phyloP scores from a whole-genome alignment of 371 early-diverging fungal genomes.

The Catenaria anguillulae region DNA sequence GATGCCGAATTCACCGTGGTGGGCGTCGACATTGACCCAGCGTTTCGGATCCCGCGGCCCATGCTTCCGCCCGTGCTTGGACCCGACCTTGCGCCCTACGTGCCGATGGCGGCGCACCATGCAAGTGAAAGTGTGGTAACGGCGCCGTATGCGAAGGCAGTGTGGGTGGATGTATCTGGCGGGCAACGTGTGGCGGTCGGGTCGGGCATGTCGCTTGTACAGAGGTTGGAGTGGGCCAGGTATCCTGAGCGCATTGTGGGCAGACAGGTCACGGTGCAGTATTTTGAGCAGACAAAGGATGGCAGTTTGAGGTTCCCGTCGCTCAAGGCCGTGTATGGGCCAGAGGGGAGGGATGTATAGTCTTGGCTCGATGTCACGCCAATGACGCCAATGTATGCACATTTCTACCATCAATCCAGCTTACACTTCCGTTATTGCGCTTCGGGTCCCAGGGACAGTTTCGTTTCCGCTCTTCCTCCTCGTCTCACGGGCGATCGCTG shows the following conservation, averaged over 20 bases:
- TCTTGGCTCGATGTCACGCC: too few relatives aligned
- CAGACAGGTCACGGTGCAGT: conserved; percentile 36
- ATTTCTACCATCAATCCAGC: too few relatives aligned
- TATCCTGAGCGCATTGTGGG: conserved; percentile 31
- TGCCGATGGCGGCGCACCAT: too few relatives aligned
- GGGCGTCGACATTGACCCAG: conserved; percentile 26
- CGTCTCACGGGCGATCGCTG: too few relatives aligned
- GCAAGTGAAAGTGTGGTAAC: conserved; percentile 15
- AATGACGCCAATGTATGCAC: too few relatives aligned
- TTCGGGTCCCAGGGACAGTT: too few relatives aligned
- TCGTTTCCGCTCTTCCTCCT: too few relatives aligned
- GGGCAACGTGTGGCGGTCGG: conserved; percentile 36
- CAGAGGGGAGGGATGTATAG: conserved; percentile 19
- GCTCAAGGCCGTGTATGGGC: conserved; percentile 36
- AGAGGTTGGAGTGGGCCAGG: conserved; percentile 26
- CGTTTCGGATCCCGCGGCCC: conserved; percentile 22
- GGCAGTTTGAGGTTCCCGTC: conserved; percentile 38
- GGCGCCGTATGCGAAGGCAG: neutral
- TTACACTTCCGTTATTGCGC: too few relatives aligned
- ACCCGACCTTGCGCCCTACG: too few relatives aligned
- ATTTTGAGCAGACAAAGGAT: conserved; percentile 31
- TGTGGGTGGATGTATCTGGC: neutral
- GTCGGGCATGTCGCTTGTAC: conserved; percentile 32
- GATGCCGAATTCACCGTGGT: conserved; percentile 38
- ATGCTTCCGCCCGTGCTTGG: conserved; percentile 7